phyloP scores from a whole-genome alignment of 345 rosid genomes.

The Acer negundo region DNA sequence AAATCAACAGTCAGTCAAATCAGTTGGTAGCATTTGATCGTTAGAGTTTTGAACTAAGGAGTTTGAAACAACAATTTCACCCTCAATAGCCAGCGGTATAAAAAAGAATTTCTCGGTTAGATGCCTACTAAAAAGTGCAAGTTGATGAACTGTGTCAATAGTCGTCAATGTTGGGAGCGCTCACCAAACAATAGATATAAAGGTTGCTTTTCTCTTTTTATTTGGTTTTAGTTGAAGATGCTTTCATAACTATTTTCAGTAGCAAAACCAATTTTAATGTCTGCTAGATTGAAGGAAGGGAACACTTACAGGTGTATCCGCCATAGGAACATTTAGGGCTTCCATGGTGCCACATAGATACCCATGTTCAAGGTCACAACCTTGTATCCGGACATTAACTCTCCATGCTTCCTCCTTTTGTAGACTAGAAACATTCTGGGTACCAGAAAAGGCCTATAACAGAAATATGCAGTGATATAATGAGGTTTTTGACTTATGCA shows the following conservation, averaged over 20 bases:
- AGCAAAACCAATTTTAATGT: not conserved
- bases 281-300: conserved; percentile 2
- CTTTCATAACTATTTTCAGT: too few relatives aligned
- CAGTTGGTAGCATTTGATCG: too few relatives aligned
- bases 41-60: not conserved
- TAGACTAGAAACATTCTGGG: conserved; percentile 85
- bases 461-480: conserved; percentile 8
- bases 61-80: not conserved
- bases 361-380: conserved; percentile 87
- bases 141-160: not conserved
- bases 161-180: not conserved
- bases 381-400: conserved; percentile 92
- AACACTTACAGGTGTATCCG: conserved; percentile 85
- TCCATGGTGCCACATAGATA: conserved; percentile 98
- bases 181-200: not conserved
- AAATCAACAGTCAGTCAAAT: not conserved
- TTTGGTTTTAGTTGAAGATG: not conserved
- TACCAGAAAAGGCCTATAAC: conserved; percentile 84
- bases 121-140: not conserved
- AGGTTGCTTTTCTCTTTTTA: not conserved
- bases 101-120: not conserved
- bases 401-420: conserved; percentile 98
- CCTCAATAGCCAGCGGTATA: not conserved
- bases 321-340: conserved; percentile 98
- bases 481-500: not conserved